Evolutionary conservation across 1,139 yeast species (phyloP).

Genomic region (Geotrichum cucujoidarum): DNA sequence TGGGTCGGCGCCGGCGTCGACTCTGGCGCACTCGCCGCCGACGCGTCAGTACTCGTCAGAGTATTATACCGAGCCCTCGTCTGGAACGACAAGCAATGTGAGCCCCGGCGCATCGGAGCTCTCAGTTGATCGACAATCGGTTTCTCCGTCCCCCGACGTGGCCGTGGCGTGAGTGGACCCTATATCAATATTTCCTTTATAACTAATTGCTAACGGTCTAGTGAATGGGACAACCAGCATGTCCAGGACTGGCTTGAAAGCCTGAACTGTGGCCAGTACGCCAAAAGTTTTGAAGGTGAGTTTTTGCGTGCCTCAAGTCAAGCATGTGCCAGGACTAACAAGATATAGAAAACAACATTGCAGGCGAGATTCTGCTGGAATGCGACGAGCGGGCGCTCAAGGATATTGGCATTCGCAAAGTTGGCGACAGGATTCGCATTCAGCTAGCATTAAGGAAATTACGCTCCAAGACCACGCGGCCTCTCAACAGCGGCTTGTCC

Average conservation of each 20-base stretch:
- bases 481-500: conserved; percentile 1
- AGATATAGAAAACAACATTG: conserved; percentile 46
- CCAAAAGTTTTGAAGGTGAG: conserved; percentile 26
- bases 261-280: conserved; percentile 28
- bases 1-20: not conserved
- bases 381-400: conserved; percentile 62
- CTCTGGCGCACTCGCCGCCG: not conserved
- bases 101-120: conserved; percentile 2
- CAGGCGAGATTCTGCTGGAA: conserved; percentile 55
- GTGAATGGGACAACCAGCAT: conserved; percentile 17
- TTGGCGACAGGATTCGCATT: conserved; percentile 77
- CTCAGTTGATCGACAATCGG: not conserved
- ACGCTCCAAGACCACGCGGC: conserved; percentile 21
- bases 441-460: conserved; percentile 44
- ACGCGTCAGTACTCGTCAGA: not conserved
- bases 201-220: conserved; percentile 24
- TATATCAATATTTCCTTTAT: conserved; percentile 4
- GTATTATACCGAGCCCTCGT: not conserved
- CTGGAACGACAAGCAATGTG: not conserved
- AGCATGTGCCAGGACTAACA: not conserved
- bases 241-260: conserved; percentile 35
- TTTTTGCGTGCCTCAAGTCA: conserved; percentile 3
- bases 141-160: conserved; percentile 9
- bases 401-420: conserved; percentile 65
- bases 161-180: conserved; percentile 3